These are phyloP conservation scores for Meyerozyma smithsonii DNA, from an alignment of 1,139 yeast species.

Conservation along the genomic window DNA sequence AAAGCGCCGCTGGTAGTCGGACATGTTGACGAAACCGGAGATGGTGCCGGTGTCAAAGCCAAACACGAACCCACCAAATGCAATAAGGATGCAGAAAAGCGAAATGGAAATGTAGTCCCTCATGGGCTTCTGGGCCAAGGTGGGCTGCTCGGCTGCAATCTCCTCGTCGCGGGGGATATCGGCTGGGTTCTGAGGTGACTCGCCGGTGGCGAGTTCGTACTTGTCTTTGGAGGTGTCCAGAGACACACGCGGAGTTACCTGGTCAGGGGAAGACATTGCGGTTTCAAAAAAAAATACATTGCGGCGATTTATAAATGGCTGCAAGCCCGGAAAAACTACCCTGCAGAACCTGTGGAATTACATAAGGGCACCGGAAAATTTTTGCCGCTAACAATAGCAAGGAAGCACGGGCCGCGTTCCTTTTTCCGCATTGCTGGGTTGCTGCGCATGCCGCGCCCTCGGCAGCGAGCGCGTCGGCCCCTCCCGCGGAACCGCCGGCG, in stretches of 20 bases:
- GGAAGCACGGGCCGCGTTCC: too few species aligned
- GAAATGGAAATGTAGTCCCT: slow-evolving; percentile 29
- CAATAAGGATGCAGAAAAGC: slow-evolving; percentile 24
- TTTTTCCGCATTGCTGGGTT: neutral
- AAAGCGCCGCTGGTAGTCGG: slow-evolving; percentile 11
- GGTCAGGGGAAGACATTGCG: neutral
- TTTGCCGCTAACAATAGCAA: neutral
- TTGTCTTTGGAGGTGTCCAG: neutral
- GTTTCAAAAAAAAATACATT: neutral
- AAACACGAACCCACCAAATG: slow-evolving; percentile 24
- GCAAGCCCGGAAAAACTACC: slow-evolving; percentile 1
- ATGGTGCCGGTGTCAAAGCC: slow-evolving; percentile 25
- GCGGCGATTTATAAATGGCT: neutral
- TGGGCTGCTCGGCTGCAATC: slow-evolving; percentile 12
- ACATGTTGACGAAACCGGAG: slow-evolving; percentile 17
- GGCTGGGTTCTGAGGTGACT: neutral
- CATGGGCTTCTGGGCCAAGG: slow-evolving; percentile 24
- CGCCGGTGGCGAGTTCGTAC: neutral
- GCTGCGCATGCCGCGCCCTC: too few species aligned
- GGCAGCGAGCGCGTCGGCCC: neutral
- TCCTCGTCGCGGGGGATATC: slow-evolving; percentile 7
- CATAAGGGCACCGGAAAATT: neutral
- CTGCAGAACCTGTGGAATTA: neutral
- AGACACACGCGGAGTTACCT: neutral
- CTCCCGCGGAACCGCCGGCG: too few species aligned